Evolutionary conservation across 2,329 filamentous ascomycete species (phyloP).

Genomic region (Annulohypoxylon truncatum): DNA sequence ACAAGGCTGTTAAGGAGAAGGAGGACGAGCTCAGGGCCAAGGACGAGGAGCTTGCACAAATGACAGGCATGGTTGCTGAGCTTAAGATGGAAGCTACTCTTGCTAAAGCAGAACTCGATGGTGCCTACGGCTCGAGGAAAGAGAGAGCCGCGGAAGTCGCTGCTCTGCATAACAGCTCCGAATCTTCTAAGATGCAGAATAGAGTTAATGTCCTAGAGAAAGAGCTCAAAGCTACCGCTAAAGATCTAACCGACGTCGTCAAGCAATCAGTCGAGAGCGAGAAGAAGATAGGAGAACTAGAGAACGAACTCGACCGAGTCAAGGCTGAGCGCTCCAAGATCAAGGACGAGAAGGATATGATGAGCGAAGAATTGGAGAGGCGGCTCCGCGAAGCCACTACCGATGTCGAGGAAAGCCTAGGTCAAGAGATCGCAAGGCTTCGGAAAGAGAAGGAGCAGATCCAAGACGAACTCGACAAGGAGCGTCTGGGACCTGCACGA

Average conservation of each 20-base stretch:
- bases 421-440: conserved; percentile 43
- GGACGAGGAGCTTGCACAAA: conserved; percentile 51
- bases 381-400: conserved; percentile 43
- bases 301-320: conserved; percentile 48
- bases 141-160: conserved; percentile 70
- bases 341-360: conserved; percentile 42
- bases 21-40: conserved; percentile 58
- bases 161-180: conserved; percentile 62
- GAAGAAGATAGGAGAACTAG: conserved; percentile 50
- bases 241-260: conserved; percentile 50
- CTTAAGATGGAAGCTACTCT: conserved; percentile 72
- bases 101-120: conserved; percentile 70
- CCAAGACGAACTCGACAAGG: conserved; percentile 50
- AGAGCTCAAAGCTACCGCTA: conserved; percentile 67
- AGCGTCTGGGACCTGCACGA: conserved; percentile 46
- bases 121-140: conserved; percentile 68
- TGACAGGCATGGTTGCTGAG: conserved; percentile 65
- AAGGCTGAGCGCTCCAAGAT: conserved; percentile 45
- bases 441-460: conserved; percentile 50
- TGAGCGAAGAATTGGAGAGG: conserved; percentile 45
- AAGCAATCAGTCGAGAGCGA: conserved; percentile 51
- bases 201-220: conserved; percentile 70
- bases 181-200: conserved; percentile 44
- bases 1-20: conserved; percentile 47
- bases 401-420: conserved; percentile 44